Evolutionary conservation across 495 filamentous ascomycete species (phyloP).

Genomic region (Bryoglossum gracile): DNA sequence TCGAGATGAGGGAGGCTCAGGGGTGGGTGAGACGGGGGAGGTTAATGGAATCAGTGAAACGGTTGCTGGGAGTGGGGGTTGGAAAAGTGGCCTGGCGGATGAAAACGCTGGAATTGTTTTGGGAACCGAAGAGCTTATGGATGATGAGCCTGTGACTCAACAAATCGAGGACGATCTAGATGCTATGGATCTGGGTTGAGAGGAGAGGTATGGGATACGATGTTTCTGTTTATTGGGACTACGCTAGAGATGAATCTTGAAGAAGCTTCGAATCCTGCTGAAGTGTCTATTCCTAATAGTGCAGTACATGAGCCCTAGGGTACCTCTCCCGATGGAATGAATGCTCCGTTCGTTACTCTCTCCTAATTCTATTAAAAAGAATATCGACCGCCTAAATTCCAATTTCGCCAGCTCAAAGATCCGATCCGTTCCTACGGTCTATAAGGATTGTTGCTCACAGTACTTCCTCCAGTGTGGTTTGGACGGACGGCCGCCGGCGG

Average conservation of each 20-base stretch:
- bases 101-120: neutral
- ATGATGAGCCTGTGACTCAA: neutral
- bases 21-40: neutral
- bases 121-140: neutral
- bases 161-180: slow-evolving; percentile 39
- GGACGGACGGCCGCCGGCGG: slow-evolving; percentile 30
- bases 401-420: neutral
- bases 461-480: slow-evolving; percentile 16
- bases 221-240: no score
- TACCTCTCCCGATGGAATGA: neutral
- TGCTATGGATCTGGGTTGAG: slow-evolving; percentile 65
- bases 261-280: slow-evolving; percentile 15
- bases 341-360: slow-evolving; percentile 19
- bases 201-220: slow-evolving; percentile 1
- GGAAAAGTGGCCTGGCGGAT: slow-evolving; percentile 9
- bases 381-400: slow-evolving; percentile 1
- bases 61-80: slow-evolving; percentile 4
- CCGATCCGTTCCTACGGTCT: slow-evolving; percentile 10
- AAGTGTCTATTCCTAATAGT: slow-evolving; percentile 24
- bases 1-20: no score
- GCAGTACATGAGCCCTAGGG: slow-evolving; percentile 15
- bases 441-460: slow-evolving; percentile 25
- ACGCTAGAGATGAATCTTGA: slow-evolving; percentile 19
- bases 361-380: slow-evolving; percentile 16
- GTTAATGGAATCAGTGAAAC: neutral